Base-by-base conservation (phyloP, 306 rosid species). In the Quillaja saponaria region DNA sequence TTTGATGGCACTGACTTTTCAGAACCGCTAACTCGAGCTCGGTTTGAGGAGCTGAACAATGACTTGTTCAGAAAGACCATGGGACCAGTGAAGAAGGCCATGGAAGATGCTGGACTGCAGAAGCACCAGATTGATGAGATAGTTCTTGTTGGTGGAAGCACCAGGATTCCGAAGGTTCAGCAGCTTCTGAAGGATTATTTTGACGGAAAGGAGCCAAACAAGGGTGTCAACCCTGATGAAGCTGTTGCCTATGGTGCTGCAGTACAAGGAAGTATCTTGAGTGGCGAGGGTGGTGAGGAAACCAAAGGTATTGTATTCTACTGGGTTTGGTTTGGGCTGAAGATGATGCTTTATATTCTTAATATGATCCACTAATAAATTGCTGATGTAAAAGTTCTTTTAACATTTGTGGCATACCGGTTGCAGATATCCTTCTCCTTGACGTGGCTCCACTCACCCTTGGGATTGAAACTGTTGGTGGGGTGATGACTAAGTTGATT, bases 191-290 rank as follows among this genome's bases (percentile, higher is more conserved):
- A 86, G 81, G 98, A 86, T 38, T 91, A 86, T 83, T 91, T 91
- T 1, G 96, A 91, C 6, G 98, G 98, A 39, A 91, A 91, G 71
- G 98, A 91, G 66, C 98, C 98, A 53, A 91, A 88, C 90, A 91
- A 91, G 87, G 98, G 96, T 76, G 98, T 91, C 66, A 91, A 91
- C 81, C 98, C 96, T 1, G 98, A 91, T 54, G 98, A 91, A 75
- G 95, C 98, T 25, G 98, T 88, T 79, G 98, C 98, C 55, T 91
- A 75, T 71, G 98, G 95, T 79, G 98, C 98, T 54, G 96, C 98
- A 4, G 96, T 88, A 6, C 98, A 91, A 81, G 99, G 96, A 89
- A 85, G 96, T 57, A 94, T 94, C 63, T 79, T 94, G 85, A 94
- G 99, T 44, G 99, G 99, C 76, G 99, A 94, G 76, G 99, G 99